Percentiles rank a stretch among this genome's conserved stretches.
Conservation (phyloP, 805 yeast genomes). For the Lachancea lanzarotensis region DNA sequence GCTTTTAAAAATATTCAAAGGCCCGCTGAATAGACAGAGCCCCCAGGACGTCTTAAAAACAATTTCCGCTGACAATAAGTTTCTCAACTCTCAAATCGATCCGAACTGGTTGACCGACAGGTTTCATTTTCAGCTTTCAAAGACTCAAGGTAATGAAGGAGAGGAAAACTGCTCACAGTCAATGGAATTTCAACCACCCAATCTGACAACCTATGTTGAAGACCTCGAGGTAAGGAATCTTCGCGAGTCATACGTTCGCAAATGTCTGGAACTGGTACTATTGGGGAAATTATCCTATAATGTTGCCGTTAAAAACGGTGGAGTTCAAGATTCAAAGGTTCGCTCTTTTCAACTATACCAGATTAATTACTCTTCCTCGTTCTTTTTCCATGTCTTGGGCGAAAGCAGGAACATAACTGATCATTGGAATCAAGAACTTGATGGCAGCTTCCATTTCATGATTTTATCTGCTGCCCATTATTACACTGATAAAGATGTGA, state of each 20-base stretch:
- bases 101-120: conserved; percentile 44
- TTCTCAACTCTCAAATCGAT: conserved; percentile 52
- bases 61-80: conserved; percentile 45
- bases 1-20: conserved; percentile 55
- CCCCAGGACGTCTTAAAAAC: conserved; percentile 45
- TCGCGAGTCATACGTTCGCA: conserved; percentile 49
- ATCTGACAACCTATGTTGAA: conserved; percentile 30
- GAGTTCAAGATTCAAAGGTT: conserved; percentile 12
- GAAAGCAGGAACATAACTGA: conserved; percentile 24
- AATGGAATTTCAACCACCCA: conserved; percentile 43
- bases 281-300: conserved; percentile 34
- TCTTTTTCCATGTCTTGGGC: conserved; percentile 30
- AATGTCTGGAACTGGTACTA: conserved; percentile 47
- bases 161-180: conserved; percentile 9
- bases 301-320: conserved; percentile 9
- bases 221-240: conserved; percentile 30
- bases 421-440: conserved; percentile 13
- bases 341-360: conserved; percentile 28
- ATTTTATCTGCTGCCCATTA: conserved; percentile 43
- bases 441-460: conserved; percentile 34
- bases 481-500: conserved; percentile 44
- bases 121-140: conserved; percentile 38
- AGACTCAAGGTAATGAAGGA: conserved; percentile 24
- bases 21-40: conserved; percentile 47
- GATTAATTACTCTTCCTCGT: conserved; percentile 21